Evolutionary conservation across 805 yeast genomes (phyloP), one percentile per base, ranked within the genome.

Genomic region (Tetrapisispora namnaoensis): DNA sequence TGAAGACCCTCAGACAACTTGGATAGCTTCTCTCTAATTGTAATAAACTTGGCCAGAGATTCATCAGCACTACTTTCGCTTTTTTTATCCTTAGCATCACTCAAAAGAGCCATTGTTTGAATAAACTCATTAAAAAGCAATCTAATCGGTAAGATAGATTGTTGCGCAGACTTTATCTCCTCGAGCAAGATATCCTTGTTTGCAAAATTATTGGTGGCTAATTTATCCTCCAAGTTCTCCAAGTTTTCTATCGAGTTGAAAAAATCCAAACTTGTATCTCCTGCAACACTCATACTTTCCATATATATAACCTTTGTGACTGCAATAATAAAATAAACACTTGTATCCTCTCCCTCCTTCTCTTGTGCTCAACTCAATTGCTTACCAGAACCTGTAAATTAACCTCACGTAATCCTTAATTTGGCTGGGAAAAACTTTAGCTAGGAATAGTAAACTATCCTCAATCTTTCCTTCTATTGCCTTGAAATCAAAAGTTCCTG

Each of bases 61-160:
- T 53, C 53, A 4, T 40, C 48, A 5, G 41, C 46, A 13, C 24
- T 36, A 49, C 46, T 48, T 9, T 34, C 43, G 10, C 32, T 17
- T 3, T 7, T n/a, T 8, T 16, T 13, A 14, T 13, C 17, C 5
- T 40, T 40, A 14, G 20, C 32, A 11, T 39, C 43, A 21, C 55
- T 60, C n/a, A 57, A 43, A n/a, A 44, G 51, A 2, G 66, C 54
- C 51, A 63, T 45, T 10, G 54, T 50, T 39, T 53, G 57, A 20
- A 62, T 47, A 22, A 62, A 58, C 11, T 59, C 65, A 46, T 60
- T 62, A 36, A 63, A 57, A 37, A 54, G 54, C 16, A 60, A 42
- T 28, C 57, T 40, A 14, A 55, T 40, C 2, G 58, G 58, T 24
- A 52, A 42, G 32, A 53, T 51, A 37, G 43, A 45, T 21, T 32